phyloP scores from a whole-genome alignment of 257 asterid species.

The Penstemon eatonii region DNA sequence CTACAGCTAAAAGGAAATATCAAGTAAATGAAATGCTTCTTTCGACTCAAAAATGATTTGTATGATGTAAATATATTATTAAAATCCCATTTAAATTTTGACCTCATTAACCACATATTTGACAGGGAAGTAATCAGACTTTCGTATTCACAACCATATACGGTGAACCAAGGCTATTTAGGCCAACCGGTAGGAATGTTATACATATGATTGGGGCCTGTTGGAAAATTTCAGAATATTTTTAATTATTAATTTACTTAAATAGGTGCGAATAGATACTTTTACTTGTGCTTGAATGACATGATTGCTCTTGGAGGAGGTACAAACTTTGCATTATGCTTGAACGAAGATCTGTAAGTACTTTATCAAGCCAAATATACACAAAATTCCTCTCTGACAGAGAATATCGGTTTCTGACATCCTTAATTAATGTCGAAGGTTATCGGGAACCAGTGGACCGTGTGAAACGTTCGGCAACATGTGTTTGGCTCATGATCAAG shows the following conservation, averaged over 20 bases:
- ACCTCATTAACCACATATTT: conserved; percentile 17
- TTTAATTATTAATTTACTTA: conserved; percentile 16
- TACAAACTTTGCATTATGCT: conserved; percentile 71
- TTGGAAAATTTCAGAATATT: not conserved
- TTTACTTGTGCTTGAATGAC: conserved; percentile 80
- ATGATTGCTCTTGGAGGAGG: conserved; percentile 97
- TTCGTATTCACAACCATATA: conserved; percentile 89
- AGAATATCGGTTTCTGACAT: not conserved
- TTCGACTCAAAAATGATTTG: not conserved
- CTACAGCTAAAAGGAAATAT: conserved; percentile 84
- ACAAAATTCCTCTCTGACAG: not conserved
- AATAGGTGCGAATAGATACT: conserved; percentile 88
- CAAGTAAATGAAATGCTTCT: conserved; percentile 51
- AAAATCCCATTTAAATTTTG: not conserved
- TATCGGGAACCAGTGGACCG: conserved; percentile 86
- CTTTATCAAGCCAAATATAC: conserved; percentile 14
- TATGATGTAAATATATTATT: conserved; percentile 8
- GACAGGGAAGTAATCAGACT: conserved; percentile 82
- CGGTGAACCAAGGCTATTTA: conserved; percentile 90
- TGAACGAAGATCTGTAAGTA: conserved; percentile 87
- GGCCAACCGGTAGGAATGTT: conserved; percentile 76
- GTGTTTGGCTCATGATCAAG: conserved; percentile 83
- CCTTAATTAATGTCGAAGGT: conserved; percentile 38
- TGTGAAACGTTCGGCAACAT: conserved; percentile 91
- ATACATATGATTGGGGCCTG: conserved; percentile 3